Conservation (phyloP, 2,329 filamentous ascomycete genomes). For the Neoascochyta sp. region DNA sequence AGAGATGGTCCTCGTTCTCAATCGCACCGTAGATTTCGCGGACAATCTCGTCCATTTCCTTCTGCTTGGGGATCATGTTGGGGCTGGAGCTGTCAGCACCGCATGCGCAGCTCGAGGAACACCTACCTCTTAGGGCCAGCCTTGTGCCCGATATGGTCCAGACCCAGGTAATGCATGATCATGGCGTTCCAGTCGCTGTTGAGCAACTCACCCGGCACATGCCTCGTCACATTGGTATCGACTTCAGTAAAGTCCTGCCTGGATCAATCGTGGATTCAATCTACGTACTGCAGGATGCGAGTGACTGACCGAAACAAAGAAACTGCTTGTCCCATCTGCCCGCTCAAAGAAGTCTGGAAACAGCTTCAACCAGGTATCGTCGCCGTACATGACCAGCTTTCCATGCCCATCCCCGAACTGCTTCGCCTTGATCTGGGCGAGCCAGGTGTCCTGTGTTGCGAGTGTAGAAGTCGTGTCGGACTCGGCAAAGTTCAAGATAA, state of each 20-base stretch:
- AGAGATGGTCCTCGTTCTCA: conserved; percentile 64
- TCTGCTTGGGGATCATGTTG: conserved; percentile 90
- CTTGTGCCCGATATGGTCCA: conserved; percentile 98
- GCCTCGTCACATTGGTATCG: conserved; percentile 92
- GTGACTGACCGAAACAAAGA: conserved; percentile 85
- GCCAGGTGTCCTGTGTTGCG: conserved; percentile 88
- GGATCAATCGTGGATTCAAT: conserved; percentile 30
- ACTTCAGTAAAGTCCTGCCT: conserved; percentile 92
- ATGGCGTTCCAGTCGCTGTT: conserved; percentile 85
- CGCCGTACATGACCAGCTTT: conserved; percentile 89
- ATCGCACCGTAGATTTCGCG: conserved; percentile 72
- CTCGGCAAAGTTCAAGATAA: conserved; percentile 94
- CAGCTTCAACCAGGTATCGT: conserved; percentile 97
- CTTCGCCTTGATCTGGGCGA: conserved; percentile 78
- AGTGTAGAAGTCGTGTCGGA: conserved; percentile 87
- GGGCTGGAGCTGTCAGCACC: conserved; percentile 51
- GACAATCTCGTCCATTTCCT: conserved; percentile 87
- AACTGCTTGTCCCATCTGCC: conserved; percentile 90
- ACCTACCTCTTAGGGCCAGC: conserved; percentile 73
- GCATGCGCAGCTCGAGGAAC: conserved; percentile 9
- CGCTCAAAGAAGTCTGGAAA: conserved; percentile 87
- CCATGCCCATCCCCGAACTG: conserved; percentile 43
- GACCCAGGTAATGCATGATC: conserved; percentile 90
- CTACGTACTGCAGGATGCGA: conserved; percentile 27
- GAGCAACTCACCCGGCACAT: conserved; percentile 72